Evolutionary conservation across 2,329 filamentous ascomycete species (phyloP).

Genomic region (Curvularia eragrostidis): DNA sequence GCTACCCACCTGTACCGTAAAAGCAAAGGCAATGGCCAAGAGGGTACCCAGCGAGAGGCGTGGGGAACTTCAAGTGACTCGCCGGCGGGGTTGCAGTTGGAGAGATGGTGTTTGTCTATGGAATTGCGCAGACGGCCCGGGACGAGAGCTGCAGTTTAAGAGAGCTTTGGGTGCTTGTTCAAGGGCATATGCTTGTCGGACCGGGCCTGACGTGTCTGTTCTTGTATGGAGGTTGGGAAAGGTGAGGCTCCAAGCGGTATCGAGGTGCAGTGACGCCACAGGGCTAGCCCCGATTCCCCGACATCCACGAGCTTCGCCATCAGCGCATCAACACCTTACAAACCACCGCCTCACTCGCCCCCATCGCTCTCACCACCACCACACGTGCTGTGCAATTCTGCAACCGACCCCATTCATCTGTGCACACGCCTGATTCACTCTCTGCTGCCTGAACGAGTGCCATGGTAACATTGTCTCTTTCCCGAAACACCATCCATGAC

Average conservation of each 20-base stretch:
- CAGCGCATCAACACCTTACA: constrained; percentile 42
- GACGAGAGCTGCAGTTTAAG: background rate
- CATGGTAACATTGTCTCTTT: constrained; percentile 43
- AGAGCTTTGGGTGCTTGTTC: background rate
- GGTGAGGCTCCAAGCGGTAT: constrained; percentile 30
- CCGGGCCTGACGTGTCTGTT: constrained; percentile 44
- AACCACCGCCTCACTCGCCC: constrained; percentile 30
- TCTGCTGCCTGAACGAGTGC: constrained; percentile 27
- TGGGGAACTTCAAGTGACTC: constrained; percentile 16
- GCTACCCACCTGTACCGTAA: constrained; percentile 1
- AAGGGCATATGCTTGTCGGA: constrained; percentile 4
- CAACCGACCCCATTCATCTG: background rate
- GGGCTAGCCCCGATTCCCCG: constrained; percentile 21
- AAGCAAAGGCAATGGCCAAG: background rate
- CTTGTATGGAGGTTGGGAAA: constrained; percentile 33
- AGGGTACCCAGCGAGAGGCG: constrained; percentile 22
- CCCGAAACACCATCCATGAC: constrained; percentile 26
- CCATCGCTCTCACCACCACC: constrained; percentile 25
- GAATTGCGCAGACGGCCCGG: background rate
- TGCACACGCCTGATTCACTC: background rate
- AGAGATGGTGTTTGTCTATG: background rate
- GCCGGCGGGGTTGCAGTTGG: constrained; percentile 17
- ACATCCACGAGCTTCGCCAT: constrained; percentile 29
- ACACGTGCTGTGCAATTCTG: constrained; percentile 4
- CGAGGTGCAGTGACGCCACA: constrained; percentile 34